Percentiles rank a stretch among this genome's conserved stretches.
phyloP scores from a whole-genome alignment of 768 basidiomycete genomes.

The Tulasnella sp. region DNA sequence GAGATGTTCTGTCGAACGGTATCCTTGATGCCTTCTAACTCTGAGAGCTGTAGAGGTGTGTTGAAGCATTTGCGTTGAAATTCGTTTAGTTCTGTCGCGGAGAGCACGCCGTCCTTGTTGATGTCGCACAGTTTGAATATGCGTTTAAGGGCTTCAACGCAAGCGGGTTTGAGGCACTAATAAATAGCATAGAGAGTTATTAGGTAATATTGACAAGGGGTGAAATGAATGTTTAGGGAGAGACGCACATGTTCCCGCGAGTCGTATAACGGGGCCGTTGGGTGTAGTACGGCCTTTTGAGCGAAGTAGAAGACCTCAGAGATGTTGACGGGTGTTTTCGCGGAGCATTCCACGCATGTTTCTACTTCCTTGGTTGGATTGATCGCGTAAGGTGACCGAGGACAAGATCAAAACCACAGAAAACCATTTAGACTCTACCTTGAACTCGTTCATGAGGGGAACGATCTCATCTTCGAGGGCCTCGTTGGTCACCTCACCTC shows the following conservation, averaged over 20 bases:
- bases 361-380: conserved; percentile 70
- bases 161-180: conserved; percentile 86
- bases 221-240: conserved; percentile 3
- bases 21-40: conserved; percentile 91
- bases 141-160: conserved; percentile 72
- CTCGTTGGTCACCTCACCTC: conserved; percentile 87
- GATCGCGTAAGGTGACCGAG: no score
- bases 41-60: conserved; percentile 80
- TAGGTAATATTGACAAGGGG: neutral
- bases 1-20: conserved; percentile 62
- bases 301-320: conserved; percentile 98
- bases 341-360: conserved; percentile 96
- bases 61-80: conserved; percentile 98
- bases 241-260: conserved; percentile 81
- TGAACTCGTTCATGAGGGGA: conserved; percentile 98
- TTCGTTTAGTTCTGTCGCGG: conserved; percentile 85
- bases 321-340: conserved; percentile 78
- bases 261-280: conserved; percentile 93
- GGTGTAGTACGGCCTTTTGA: conserved; percentile 93
- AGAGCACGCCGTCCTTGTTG: conserved; percentile 88
- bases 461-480: conserved; percentile 89
- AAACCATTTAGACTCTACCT: conserved; percentile 39
- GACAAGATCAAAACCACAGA: neutral
- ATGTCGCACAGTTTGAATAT: conserved; percentile 96
- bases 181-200: conserved; percentile 15